A percentile compares a stretch with the other conserved stretches of the same genome.
These are phyloP conservation scores for Penicillium turbatum DNA, from an alignment of 495 filamentous ascomycete genomes.

Conservation along the genomic window DNA sequence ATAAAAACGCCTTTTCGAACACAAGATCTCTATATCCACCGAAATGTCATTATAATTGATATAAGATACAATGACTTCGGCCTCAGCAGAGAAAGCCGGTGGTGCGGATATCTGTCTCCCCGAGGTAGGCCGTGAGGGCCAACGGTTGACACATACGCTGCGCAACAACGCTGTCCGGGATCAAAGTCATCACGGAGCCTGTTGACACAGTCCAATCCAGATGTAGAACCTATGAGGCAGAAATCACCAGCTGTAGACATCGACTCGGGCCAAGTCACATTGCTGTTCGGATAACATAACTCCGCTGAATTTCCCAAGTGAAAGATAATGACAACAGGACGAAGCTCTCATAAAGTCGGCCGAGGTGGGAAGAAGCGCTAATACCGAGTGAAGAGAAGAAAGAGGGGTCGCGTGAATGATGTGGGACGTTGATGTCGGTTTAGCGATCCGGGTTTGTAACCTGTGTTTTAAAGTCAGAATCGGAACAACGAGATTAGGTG, in stretches of 20 bases:
- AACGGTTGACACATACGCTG: neutral
- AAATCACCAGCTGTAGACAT: constrained; percentile 20
- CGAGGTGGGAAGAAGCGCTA: neutral
- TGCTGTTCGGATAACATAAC: constrained; percentile 26
- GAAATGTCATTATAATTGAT: neutral
- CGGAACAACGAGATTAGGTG: neutral
- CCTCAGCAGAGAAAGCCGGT: neutral
- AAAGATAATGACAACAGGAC: constrained; percentile 16
- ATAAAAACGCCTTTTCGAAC: constrained; percentile 24
- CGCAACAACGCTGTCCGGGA: neutral
- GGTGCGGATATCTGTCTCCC: neutral
- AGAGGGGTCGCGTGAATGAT: neutral
- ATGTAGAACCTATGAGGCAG: neutral
- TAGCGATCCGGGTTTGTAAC: constrained; percentile 50
- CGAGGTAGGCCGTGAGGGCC: neutral
- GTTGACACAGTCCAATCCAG: constrained; percentile 1
- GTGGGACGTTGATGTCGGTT: neutral
- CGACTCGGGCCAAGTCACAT: constrained; percentile 20
- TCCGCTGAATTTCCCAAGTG: constrained; percentile 26
- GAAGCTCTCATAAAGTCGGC: constrained; percentile 13
- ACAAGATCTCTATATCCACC: constrained; percentile 4
- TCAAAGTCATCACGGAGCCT: neutral
- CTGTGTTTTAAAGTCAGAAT: constrained; percentile 17
- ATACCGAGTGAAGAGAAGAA: constrained; percentile 8
- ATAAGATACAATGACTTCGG: neutral